Evolutionary conservation across 2,329 filamentous ascomycete species (phyloP).

Genomic region (Orbilia brochopaga): DNA sequence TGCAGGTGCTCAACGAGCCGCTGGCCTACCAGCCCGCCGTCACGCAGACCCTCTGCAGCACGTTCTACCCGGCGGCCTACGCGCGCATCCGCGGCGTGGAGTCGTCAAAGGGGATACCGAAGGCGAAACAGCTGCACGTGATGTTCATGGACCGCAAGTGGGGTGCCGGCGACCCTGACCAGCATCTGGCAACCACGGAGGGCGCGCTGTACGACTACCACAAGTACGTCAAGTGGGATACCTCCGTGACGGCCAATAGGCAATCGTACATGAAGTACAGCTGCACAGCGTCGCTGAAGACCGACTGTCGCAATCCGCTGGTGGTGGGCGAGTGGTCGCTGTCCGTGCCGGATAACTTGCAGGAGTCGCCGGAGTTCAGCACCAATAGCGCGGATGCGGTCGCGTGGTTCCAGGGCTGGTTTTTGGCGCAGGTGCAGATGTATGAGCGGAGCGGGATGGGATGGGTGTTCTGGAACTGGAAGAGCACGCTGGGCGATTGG

Average conservation of each 20-base stretch:
- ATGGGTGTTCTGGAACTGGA: conserved; percentile 70
- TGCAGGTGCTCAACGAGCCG: conserved; percentile 52
- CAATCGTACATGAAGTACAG: conserved; percentile 63
- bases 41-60: conserved; percentile 57
- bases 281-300: conserved; percentile 61
- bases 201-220: conserved; percentile 66
- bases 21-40: conserved; percentile 28
- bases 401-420: conserved; percentile 66
- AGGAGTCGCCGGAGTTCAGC: conserved; percentile 60
- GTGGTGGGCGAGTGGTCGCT: conserved; percentile 68
- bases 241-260: conserved; percentile 60
- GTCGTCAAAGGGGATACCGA: conserved; percentile 58
- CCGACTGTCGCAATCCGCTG: conserved; percentile 59
- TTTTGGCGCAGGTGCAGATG: conserved; percentile 64
- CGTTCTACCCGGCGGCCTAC: conserved; percentile 62
- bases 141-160: conserved; percentile 64
- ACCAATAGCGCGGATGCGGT: conserved; percentile 55
- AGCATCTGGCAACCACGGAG: conserved; percentile 59
- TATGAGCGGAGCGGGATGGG: conserved; percentile 64
- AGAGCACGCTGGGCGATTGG: conserved; percentile 61
- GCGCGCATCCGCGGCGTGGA: conserved; percentile 63
- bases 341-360: conserved; percentile 62
- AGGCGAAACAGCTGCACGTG: conserved; percentile 63
- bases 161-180: conserved; percentile 65
- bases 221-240: conserved; percentile 62